These are phyloP conservation scores for Talaromyces sp. DNA, from an alignment of 2,329 filamentous ascomycete species.

Conservation along the genomic window DNA sequence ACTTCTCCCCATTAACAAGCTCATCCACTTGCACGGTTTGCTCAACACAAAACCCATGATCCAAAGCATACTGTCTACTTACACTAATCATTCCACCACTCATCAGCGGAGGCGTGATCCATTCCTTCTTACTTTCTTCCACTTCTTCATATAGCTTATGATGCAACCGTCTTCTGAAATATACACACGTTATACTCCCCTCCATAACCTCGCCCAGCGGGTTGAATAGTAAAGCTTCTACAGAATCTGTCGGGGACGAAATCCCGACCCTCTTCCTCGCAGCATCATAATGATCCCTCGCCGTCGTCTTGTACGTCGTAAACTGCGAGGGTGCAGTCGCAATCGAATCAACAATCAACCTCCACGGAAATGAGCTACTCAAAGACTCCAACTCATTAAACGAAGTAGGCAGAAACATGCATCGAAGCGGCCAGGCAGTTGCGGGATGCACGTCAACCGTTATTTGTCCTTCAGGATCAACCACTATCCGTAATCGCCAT, in stretches of 20 bases:
- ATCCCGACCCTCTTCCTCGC: conserved; percentile 64
- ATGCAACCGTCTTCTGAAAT: conserved; percentile 57
- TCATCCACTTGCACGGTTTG: conserved; percentile 58
- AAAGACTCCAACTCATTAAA: conserved; percentile 6
- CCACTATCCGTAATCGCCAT: conserved; percentile 38
- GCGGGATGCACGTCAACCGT: conserved; percentile 33
- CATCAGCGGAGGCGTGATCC: conserved; percentile 76
- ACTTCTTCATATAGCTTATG: neutral
- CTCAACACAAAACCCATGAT: conserved; percentile 64
- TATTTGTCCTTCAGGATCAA: conserved; percentile 30
- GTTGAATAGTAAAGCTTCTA: conserved; percentile 76
- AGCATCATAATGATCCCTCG: conserved; percentile 65
- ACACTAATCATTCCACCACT: conserved; percentile 81
- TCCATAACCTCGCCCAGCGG: conserved; percentile 70
- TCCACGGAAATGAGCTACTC: conserved; percentile 36
- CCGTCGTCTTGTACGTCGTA: conserved; percentile 83
- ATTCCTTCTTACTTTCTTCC: conserved; percentile 39
- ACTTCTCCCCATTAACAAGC: conserved; percentile 68
- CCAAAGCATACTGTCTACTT: conserved; percentile 77
- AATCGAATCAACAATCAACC: conserved; percentile 52
- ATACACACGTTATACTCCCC: conserved; percentile 76
- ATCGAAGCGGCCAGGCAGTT: conserved; percentile 24
- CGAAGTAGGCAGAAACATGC: conserved; percentile 27
- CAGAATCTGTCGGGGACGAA: conserved; percentile 36
- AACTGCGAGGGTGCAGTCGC: conserved; percentile 57